Base-by-base conservation (phyloP, 1,139 yeast species). In the Oligophagozyma castellii region DNA sequence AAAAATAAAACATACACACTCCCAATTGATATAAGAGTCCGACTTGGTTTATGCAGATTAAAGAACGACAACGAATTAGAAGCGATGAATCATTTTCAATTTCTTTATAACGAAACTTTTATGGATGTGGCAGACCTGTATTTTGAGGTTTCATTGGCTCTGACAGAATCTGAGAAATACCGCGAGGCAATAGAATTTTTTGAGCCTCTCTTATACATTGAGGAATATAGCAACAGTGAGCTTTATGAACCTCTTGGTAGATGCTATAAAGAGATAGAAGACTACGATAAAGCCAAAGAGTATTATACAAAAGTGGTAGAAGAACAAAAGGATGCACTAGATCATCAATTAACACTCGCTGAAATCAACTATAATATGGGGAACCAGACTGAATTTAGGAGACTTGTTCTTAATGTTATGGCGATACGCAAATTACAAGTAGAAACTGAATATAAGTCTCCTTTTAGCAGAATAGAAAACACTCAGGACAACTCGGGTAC, bases 11-110 rank as follows among this genome's bases (percentile, higher is more conserved):
- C 62, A 4, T 64, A 61, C 44, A 50, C 63, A 6, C 55, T 89
- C 18, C 96, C 95, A 0, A 72, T 86, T 31, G 98, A 86, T 58
- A 78, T 92, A 20, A 58, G 96, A 32, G 74, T 73, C 20, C 80
- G 89, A 49, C 51, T 89, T 14, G 93, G 95, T 0, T 57, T 72
- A 15, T 62, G 81, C 24, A 64, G 98, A 34, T 55, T 89, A 16
- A 73, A 76, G 28, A 53, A 71, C 23, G 74, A 70, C 26, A 66
- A 77, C 22, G 60, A 65, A 19, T 69, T 67, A 1, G 95, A 84
- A 42, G 93, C 95, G 0, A 48, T 75, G 40, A 56, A 53, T 6
- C 93, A 86, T 50, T 75, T 80, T 40, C 68, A 65, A 22, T 67
- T 65, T 37, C 54, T 86, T 5, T 54, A 73, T 25, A 61, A 60